A percentile compares a stretch with the other conserved stretches of the same genome.
phyloP scores from a whole-genome alignment of 257 asterid species.

The Capsicum rhomboideum region DNA sequence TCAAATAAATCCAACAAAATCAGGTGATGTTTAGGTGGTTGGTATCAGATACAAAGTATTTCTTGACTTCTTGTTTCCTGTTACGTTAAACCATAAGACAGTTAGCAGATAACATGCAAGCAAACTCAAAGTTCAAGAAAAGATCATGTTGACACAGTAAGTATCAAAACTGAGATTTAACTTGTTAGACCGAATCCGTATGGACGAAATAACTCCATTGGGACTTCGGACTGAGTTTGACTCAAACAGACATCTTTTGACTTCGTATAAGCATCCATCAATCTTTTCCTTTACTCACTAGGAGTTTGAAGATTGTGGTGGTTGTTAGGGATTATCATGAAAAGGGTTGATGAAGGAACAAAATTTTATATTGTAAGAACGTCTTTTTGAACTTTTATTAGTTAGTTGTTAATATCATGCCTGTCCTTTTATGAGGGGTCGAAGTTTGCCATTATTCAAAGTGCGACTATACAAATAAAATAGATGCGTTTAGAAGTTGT shows the following conservation, averaged over 20 bases:
- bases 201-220: background rate
- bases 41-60: background rate
- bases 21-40: background rate
- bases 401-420: background rate
- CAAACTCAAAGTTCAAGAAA: background rate
- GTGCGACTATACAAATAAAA: background rate
- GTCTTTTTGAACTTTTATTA: background rate
- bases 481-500: background rate
- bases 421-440: background rate
- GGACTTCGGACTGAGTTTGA: no score
- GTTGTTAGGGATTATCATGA: background rate
- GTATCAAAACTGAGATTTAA: background rate
- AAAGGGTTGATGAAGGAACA: no score
- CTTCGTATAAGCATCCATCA: no score
- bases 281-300: no score
- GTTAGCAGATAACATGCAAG: background rate
- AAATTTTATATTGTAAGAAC: no score
- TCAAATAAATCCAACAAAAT: background rate
- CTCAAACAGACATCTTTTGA: no score
- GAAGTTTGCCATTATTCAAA: background rate
- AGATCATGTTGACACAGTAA: background rate
- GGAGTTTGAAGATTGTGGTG: no score
- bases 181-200: background rate
- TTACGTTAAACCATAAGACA: background rate
- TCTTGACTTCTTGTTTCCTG: background rate